phyloP scores from a whole-genome alignment of 495 filamentous ascomycete species.

The Neurospora sp. region DNA sequence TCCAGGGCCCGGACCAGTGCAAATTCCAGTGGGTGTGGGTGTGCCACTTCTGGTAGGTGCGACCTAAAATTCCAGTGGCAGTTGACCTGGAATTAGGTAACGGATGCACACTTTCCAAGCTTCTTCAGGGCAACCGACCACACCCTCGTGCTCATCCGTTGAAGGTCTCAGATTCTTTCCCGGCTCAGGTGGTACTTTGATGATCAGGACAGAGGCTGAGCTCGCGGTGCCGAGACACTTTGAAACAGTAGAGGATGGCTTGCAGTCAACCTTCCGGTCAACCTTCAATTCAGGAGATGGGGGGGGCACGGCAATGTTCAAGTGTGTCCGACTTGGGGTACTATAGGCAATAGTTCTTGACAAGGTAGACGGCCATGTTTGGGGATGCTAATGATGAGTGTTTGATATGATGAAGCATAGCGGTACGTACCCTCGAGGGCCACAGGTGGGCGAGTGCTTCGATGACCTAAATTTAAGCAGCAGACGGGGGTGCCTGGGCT shows the following conservation, averaged over 20 bases:
- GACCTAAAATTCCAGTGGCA: not conserved
- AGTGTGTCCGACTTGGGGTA: not conserved
- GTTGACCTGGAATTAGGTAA: not conserved
- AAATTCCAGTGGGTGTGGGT: not conserved
- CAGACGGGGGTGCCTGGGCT: not conserved
- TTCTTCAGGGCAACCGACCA: not conserved
- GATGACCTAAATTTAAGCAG: not conserved
- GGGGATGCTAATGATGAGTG: not conserved
- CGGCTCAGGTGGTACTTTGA: not conserved
- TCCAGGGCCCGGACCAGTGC: not conserved
- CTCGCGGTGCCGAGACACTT: not conserved
- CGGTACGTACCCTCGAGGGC: not conserved
- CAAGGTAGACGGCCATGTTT: not conserved
- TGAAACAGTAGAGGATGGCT: not conserved
- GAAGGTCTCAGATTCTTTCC: not conserved
- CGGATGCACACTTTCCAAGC: not conserved
- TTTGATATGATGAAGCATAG: not conserved
- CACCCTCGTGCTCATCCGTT: not conserved
- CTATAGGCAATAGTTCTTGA: not conserved
- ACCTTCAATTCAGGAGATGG: not conserved
- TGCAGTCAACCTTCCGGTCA: not conserved
- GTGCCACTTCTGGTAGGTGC: not conserved
- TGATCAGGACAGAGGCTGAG: not conserved
- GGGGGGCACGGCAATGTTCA: not conserved
- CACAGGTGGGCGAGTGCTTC: not conserved